Evolutionary conservation across 345 rosid genomes (phyloP).

Genomic region (Pelargonium nanum): DNA sequence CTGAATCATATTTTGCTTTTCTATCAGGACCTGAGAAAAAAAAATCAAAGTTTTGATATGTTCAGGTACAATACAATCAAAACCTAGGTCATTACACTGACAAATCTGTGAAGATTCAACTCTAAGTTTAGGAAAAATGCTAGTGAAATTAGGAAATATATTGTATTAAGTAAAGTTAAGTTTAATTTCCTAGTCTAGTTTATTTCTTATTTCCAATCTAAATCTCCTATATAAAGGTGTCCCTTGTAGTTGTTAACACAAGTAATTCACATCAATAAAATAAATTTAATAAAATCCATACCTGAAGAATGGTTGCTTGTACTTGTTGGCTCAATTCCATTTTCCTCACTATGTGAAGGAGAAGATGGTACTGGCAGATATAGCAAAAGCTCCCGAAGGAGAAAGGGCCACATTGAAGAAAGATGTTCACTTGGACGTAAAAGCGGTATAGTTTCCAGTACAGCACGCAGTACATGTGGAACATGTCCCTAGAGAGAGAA

Average conservation of each 20-base stretch:
- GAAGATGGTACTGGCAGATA: constrained; percentile 64
- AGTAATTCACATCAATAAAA: too few species aligned
- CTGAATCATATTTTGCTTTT: constrained; percentile 19
- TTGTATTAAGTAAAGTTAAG: too few species aligned
- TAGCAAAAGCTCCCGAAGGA: constrained; percentile 53
- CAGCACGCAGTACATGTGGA: constrained; percentile 66
- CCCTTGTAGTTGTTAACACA: too few species aligned
- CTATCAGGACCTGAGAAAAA: constrained; percentile 20
- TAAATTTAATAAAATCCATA: too few species aligned
- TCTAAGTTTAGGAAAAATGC: too few species aligned
- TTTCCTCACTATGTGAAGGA: constrained; percentile 38
- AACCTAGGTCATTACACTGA: constrained; percentile 7
- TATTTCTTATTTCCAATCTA: too few species aligned
- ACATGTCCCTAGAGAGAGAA: constrained; percentile 53
- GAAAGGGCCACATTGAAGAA: constrained; percentile 77
- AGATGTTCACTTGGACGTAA: constrained; percentile 65
- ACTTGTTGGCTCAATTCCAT: constrained; percentile 29
- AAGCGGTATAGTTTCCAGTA: constrained; percentile 68
- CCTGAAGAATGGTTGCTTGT: constrained; percentile 28
- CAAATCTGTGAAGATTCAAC: too few species aligned
- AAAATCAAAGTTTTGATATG: not conserved
- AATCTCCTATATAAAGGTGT: too few species aligned
- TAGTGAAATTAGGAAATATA: too few species aligned
- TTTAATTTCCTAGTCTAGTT: too few species aligned
- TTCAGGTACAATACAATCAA: not conserved